Conservation (phyloP, 148 eudicot genomes). For the Talinum fruticosum region DNA sequence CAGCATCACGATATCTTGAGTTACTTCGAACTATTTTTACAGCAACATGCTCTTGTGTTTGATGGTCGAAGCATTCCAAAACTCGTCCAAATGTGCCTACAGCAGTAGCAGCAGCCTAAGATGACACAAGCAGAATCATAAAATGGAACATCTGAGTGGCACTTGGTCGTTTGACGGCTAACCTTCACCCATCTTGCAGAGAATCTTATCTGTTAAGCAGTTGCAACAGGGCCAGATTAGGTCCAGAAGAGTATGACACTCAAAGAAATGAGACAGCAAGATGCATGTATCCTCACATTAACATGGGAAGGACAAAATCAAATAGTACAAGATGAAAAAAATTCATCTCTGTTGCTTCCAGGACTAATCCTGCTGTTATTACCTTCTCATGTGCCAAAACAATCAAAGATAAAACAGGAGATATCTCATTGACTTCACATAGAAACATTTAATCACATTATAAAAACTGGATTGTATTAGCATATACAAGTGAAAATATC, state of each 20-base stretch:
- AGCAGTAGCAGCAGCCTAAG: slow-evolving; percentile 61
- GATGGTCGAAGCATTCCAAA: slow-evolving; percentile 79
- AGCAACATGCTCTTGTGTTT: slow-evolving; percentile 70
- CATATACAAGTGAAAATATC: too few species aligned
- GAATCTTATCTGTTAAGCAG: slow-evolving; percentile 63
- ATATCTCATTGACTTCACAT: not conserved
- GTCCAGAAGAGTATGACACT: not conserved
- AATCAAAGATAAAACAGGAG: not conserved
- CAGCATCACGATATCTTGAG: slow-evolving; percentile 80
- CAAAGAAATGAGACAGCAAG: slow-evolving; percentile 1
- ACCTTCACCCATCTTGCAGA: slow-evolving; percentile 96
- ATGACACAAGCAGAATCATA: slow-evolving; percentile 50
- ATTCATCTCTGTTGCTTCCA: not conserved
- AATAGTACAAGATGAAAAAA: not conserved
- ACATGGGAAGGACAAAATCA: not conserved
- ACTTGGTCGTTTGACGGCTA: slow-evolving; percentile 58
- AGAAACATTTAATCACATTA: too few species aligned
- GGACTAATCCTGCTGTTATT: not conserved
- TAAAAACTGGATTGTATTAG: too few species aligned
- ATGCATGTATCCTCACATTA: slow-evolving; percentile 5
- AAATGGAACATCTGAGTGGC: slow-evolving; percentile 54
- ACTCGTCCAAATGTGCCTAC: slow-evolving; percentile 97
- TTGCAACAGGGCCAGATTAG: slow-evolving; percentile 16
- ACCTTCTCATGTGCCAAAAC: not conserved
- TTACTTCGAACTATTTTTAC: slow-evolving; percentile 80